A percentile compares a stretch with the other conserved stretches of the same genome.
Conservation (phyloP, 2,329 filamentous ascomycete species). For the Talaromyces pinophilus region DNA sequence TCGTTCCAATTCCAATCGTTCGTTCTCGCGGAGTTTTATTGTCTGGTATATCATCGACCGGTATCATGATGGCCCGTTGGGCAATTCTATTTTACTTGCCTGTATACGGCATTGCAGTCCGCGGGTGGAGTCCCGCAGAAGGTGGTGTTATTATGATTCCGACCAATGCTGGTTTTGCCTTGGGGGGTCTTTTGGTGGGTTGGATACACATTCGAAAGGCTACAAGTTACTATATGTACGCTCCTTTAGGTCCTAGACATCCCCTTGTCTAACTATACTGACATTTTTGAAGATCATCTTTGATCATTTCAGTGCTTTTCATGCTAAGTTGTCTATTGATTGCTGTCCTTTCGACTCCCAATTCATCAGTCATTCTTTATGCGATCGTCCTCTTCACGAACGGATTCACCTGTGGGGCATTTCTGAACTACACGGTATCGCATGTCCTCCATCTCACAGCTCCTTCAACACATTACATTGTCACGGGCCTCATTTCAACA, state of each 20-base stretch:
- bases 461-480: slow-evolving; percentile 69
- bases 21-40: slow-evolving; percentile 69
- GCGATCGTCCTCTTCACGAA: slow-evolving; percentile 66
- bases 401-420: slow-evolving; percentile 70
- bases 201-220: slow-evolving; percentile 72
- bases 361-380: slow-evolving; percentile 56
- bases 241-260: neutral
- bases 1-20: slow-evolving; percentile 72
- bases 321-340: slow-evolving; percentile 60
- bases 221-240: slow-evolving; percentile 68
- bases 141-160: slow-evolving; percentile 77
- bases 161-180: slow-evolving; percentile 76
- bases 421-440: slow-evolving; percentile 77
- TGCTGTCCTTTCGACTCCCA: slow-evolving; percentile 56
- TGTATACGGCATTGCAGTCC: slow-evolving; percentile 75
- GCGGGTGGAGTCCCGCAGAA: slow-evolving; percentile 66
- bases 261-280: slow-evolving; percentile 3
- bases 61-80: slow-evolving; percentile 81
- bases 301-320: slow-evolving; percentile 65
- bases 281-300: slow-evolving; percentile 47
- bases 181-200: slow-evolving; percentile 72
- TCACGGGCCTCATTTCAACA: slow-evolving; percentile 73
- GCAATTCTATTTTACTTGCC: slow-evolving; percentile 77
- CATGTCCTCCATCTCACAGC: slow-evolving; percentile 74
- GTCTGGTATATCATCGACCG: slow-evolving; percentile 72